A percentile compares a stretch with the other conserved stretches of the same genome.
These are phyloP conservation scores for Cymodocea nodosa DNA, from an alignment of 116 monocot species.

Conservation along the genomic window DNA sequence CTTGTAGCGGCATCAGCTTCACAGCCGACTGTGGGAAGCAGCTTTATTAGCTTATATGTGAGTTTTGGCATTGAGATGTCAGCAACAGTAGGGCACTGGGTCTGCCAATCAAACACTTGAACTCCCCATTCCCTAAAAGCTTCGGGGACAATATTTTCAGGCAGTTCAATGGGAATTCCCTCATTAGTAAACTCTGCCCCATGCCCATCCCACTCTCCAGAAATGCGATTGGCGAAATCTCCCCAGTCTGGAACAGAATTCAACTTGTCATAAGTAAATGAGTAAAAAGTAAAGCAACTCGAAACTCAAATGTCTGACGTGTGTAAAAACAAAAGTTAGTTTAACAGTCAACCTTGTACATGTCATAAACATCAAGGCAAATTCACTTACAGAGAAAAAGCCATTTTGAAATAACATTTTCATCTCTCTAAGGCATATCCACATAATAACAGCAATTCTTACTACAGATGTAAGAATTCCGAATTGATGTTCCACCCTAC, in stretches of 20 bases:
- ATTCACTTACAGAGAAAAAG: too few species aligned
- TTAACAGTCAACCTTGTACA: too few species aligned
- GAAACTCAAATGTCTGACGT: too few species aligned
- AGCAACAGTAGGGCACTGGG: slow-evolving; percentile 89
- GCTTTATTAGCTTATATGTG: slow-evolving; percentile 61
- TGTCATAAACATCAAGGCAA: too few species aligned
- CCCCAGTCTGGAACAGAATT: slow-evolving; percentile 25
- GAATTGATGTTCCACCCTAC: too few species aligned
- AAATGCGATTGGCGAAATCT: slow-evolving; percentile 59
- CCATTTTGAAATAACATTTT: too few species aligned
- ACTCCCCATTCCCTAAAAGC: slow-evolving; percentile 89
- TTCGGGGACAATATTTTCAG: slow-evolving; percentile 69
- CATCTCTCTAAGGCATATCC: too few species aligned
- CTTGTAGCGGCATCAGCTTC: slow-evolving; percentile 93
- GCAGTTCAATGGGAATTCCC: slow-evolving; percentile 70
- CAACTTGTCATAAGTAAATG: not conserved
- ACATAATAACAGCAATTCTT: too few species aligned
- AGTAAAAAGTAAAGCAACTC: not conserved
- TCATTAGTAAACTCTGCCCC: slow-evolving; percentile 61
- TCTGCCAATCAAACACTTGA: slow-evolving; percentile 85
- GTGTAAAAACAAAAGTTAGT: too few species aligned
- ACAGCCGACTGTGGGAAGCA: slow-evolving; percentile 86
- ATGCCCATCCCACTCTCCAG: slow-evolving; percentile 95
- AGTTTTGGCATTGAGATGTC: slow-evolving; percentile 21
- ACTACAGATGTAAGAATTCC: too few species aligned